These are phyloP conservation scores for Potentilla sterilis DNA, from an alignment of 306 rosid genomes.

Conservation along the genomic window DNA sequence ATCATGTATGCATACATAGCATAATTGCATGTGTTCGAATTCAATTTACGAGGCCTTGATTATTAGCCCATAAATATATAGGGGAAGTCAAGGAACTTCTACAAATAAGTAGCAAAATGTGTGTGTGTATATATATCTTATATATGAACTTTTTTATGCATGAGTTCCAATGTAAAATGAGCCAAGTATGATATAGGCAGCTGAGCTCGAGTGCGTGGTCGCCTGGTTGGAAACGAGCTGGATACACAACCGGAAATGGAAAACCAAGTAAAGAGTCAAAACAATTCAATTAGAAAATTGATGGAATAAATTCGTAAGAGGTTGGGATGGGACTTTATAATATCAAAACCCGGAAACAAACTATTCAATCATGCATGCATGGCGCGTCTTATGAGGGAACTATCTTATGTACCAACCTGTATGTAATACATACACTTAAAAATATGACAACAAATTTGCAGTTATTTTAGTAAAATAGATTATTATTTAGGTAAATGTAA, in stretches of 20 bases:
- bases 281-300: neutral
- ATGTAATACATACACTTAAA: too few relatives aligned
- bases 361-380: neutral
- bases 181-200: neutral
- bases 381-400: neutral
- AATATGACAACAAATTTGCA: too few relatives aligned
- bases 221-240: conserved; percentile 32
- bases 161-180: conserved; percentile 25
- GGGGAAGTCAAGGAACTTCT: neutral
- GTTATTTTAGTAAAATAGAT: too few relatives aligned
- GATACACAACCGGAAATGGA: neutral
- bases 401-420: too few relatives aligned
- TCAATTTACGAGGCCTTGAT: conserved; percentile 24
- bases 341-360: neutral
- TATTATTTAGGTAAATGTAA: too few relatives aligned
- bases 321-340: neutral
- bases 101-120: neutral
- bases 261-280: neutral
- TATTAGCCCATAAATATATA: neutral
- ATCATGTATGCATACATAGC: neutral
- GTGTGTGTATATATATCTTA: neutral
- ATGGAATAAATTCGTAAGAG: neutral
- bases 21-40: conserved; percentile 27
- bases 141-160: conserved; percentile 9
- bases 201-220: conserved; percentile 1